These are phyloP conservation scores for Uncinocarpus reesii DNA, from an alignment of 2,329 filamentous ascomycete genomes.

Conservation along the genomic window DNA sequence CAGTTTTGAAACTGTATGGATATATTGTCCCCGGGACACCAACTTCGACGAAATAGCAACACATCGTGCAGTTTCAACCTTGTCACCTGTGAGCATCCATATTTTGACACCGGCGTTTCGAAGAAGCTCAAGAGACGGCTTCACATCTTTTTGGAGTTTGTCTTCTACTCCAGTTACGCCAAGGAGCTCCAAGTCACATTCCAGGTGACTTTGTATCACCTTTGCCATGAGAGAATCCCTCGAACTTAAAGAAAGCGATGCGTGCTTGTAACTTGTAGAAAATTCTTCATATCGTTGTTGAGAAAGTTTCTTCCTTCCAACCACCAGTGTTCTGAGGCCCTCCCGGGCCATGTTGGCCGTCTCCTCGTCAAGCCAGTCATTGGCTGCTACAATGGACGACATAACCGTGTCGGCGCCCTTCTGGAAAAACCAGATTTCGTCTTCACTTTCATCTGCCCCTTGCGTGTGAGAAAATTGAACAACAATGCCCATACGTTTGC, in stretches of 20 bases:
- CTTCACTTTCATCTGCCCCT: conserved; percentile 42
- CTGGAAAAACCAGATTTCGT: conserved; percentile 96
- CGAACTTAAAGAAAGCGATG: conserved; percentile 66
- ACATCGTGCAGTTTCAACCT: conserved; percentile 93
- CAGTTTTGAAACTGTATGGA: conserved; percentile 81
- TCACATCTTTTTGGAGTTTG: conserved; percentile 90
- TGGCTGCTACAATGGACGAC: conserved; percentile 86
- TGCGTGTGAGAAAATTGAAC: conserved; percentile 66
- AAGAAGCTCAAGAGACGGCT: conserved; percentile 84
- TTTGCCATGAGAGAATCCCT: conserved; percentile 73
- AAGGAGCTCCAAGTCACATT: conserved; percentile 78
- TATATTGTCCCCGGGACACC: conserved; percentile 85
- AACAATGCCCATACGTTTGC: conserved; percentile 96
- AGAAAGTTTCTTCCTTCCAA: conserved; percentile 82
- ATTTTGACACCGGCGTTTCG: conserved; percentile 98
- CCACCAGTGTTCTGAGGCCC: conserved; percentile 83
- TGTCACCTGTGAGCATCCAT: conserved; percentile 99
- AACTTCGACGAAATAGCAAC: conserved; percentile 92
- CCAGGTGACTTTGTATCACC: conserved; percentile 70
- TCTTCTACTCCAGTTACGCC: conserved; percentile 98
- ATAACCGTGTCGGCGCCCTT: conserved; percentile 98
- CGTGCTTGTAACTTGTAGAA: conserved; percentile 60
- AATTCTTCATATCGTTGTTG: conserved; percentile 72
- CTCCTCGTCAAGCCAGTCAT: conserved; percentile 98
- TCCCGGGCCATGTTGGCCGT: conserved; percentile 99